phyloP scores from a whole-genome alignment of 129 eudicot species.

The Pulicaria dysenterica region DNA sequence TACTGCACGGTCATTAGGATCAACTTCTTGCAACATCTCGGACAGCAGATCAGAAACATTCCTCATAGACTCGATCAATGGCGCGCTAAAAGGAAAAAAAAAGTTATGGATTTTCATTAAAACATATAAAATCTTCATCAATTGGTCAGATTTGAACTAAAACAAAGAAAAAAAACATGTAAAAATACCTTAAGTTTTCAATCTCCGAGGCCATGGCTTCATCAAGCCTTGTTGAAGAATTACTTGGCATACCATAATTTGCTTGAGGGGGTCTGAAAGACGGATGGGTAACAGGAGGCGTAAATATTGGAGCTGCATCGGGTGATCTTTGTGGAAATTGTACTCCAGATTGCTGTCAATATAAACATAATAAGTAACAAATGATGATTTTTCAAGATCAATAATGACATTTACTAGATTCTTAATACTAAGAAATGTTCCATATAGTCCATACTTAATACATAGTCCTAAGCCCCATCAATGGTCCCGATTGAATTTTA shows the following conservation, averaged over 20 bases:
- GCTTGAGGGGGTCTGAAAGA: conserved; percentile 54
- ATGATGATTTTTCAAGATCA: not conserved
- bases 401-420: not conserved
- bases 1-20: conserved; percentile 75
- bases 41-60: conserved; percentile 71
- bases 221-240: conserved; percentile 79
- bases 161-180: not conserved
- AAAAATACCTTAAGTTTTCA: conserved; percentile 60
- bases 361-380: conserved; percentile 10
- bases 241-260: conserved; percentile 83
- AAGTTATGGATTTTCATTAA: not conserved
- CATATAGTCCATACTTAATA: too few relatives aligned
- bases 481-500: too few relatives aligned
- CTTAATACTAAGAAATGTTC: too few relatives aligned
- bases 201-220: conserved; percentile 88
- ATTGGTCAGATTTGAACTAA: not conserved
- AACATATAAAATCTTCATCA: not conserved
- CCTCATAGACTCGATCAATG: conserved; percentile 68
- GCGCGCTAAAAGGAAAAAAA: conserved; percentile 40
- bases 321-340: conserved; percentile 70
- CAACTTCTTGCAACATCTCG: conserved; percentile 85
- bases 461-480: too few relatives aligned
- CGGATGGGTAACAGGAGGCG: conserved; percentile 75
- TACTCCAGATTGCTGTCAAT: conserved; percentile 54
- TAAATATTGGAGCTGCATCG: conserved; percentile 70